These are phyloP conservation scores for Colletotrichum sp. DNA, from an alignment of 2,329 filamentous ascomycete genomes.

Conservation along the genomic window DNA sequence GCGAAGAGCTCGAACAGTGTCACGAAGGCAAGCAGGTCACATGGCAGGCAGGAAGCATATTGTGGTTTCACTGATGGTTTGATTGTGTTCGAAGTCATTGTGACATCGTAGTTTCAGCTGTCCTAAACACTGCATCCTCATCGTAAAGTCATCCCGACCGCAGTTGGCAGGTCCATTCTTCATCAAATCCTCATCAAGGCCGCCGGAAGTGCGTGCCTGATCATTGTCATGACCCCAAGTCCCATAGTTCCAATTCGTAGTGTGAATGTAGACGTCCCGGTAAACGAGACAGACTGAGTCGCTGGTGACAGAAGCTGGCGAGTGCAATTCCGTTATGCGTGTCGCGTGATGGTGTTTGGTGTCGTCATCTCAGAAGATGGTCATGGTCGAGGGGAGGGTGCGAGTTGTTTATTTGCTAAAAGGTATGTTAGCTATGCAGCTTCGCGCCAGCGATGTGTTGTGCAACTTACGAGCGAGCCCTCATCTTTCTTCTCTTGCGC, in stretches of 20 bases:
- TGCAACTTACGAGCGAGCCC: constrained; percentile 88
- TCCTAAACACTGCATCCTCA: constrained; percentile 20
- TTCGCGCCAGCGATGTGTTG: neutral
- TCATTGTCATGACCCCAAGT: constrained; percentile 20
- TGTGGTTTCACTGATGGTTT: constrained; percentile 15
- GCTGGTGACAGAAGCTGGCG: constrained; percentile 11
- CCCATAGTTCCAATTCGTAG: constrained; percentile 22
- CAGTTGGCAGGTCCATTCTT: constrained; percentile 14
- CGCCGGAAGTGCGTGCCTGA: neutral
- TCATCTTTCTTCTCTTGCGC: constrained; percentile 99
- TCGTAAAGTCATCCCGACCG: constrained; percentile 20
- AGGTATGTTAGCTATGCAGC: constrained; percentile 33
- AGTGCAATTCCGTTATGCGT: neutral
- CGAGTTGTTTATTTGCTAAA: constrained; percentile 72
- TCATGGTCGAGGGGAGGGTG: constrained; percentile 60
- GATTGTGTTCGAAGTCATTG: neutral
- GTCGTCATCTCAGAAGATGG: constrained; percentile 37
- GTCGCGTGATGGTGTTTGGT: constrained; percentile 10
- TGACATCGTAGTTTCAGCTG: constrained; percentile 1
- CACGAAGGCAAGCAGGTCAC: neutral
- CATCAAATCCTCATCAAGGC: constrained; percentile 13
- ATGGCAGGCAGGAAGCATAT: no score
- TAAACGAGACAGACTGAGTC: constrained; percentile 18
- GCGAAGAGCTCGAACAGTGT: no score
- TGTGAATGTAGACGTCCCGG: constrained; percentile 26